Percentiles rank a stretch among this genome's conserved stretches.
Conservation (phyloP, 805 yeast species). For the Candida germanica region DNA sequence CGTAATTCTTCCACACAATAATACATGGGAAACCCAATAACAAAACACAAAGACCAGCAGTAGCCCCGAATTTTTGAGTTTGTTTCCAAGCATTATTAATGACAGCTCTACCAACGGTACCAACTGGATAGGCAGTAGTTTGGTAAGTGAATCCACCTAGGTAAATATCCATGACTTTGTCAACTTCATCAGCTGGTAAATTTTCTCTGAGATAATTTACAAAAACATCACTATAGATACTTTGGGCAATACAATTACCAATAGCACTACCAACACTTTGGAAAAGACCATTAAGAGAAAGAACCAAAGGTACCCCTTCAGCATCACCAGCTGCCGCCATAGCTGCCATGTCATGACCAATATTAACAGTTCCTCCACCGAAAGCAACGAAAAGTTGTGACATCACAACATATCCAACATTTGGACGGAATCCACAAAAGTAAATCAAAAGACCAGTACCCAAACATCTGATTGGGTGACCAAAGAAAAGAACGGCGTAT, state of each 20-base stretch:
- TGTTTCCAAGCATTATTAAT: conserved; percentile 23
- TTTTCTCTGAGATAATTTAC: conserved; percentile 17
- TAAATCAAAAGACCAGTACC: conserved; percentile 9
- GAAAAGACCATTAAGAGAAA: conserved; percentile 9
- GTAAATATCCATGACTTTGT: conserved; percentile 13
- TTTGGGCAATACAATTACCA: conserved; percentile 11
- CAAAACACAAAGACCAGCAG: conserved; percentile 21
- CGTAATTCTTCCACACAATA: conserved; percentile 23
- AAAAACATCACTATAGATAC: conserved; percentile 18
- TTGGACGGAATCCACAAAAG: conserved; percentile 6
- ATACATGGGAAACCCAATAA: conserved; percentile 20
- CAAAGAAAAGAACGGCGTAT: conserved; percentile 6
- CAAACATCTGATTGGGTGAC: conserved; percentile 5
- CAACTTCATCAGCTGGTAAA: conserved; percentile 22
- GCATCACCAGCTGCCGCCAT: conserved; percentile 19
- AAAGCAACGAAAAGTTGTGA: conserved; percentile 8
- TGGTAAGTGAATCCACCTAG: conserved; percentile 20
- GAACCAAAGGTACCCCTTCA: conserved; percentile 13
- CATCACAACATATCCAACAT: conserved; percentile 7
- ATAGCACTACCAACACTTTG: conserved; percentile 13
- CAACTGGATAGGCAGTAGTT: conserved; percentile 17
- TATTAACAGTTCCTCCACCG: conserved; percentile 7
- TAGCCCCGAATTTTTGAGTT: conserved; percentile 19
- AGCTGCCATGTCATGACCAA: conserved; percentile 22
- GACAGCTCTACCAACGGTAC: conserved; percentile 20